Evolutionary conservation across 192 early-diverging fungal species (phyloP).

Genomic region (Entomortierella chlamydospora): DNA sequence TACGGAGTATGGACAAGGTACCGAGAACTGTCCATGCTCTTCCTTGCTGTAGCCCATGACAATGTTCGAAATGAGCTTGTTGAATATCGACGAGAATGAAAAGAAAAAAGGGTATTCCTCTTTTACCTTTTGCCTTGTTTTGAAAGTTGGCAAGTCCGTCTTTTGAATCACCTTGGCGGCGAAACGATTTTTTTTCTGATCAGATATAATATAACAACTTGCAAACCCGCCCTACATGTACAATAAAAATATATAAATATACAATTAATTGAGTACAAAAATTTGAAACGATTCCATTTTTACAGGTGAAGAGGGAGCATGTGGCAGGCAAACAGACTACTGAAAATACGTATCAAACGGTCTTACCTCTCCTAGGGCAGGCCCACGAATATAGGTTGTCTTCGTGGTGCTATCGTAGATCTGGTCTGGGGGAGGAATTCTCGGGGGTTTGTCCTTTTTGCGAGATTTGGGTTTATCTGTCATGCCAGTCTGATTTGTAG

Average conservation of each 20-base stretch:
- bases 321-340: background rate
- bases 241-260: background rate
- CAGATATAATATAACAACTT: slow-evolving; percentile 80
- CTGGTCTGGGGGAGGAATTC: slow-evolving; percentile 54
- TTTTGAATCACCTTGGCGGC: slow-evolving; percentile 74
- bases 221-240: slow-evolving; percentile 87
- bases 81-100: no score
- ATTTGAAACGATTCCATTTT: background rate
- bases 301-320: background rate
- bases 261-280: background rate
- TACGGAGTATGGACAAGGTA: no score
- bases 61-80: background rate
- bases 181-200: slow-evolving; percentile 58
- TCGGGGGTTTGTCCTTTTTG: slow-evolving; percentile 54
- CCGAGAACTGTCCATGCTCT: no score
- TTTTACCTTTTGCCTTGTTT: slow-evolving; percentile 59
- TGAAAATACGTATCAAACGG: background rate
- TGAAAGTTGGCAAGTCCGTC: slow-evolving; percentile 52
- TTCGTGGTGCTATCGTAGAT: slow-evolving; percentile 51
- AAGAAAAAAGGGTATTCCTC: background rate
- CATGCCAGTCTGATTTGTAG: slow-evolving; percentile 21
- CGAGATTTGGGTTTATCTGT: slow-evolving; percentile 32
- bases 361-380: slow-evolving; percentile 65
- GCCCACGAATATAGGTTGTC: slow-evolving; percentile 49
- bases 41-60: background rate